phyloP scores from a whole-genome alignment of 805 yeast species.

The Tetrapisispora arboricola region DNA sequence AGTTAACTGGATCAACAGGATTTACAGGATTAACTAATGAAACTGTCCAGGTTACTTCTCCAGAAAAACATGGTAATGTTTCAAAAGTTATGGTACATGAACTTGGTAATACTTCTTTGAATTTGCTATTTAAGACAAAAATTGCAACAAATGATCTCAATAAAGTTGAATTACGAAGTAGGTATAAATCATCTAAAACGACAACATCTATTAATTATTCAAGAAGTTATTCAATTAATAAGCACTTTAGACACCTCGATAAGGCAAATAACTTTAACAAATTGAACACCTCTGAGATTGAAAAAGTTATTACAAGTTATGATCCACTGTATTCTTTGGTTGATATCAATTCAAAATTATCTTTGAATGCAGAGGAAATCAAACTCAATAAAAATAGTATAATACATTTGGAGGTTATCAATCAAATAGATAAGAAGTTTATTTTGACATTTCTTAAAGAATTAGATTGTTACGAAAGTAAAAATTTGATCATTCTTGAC shows the following conservation, averaged over 20 bases:
- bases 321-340: too few species aligned
- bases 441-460: conserved; percentile 35
- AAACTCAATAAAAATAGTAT: conserved; percentile 13
- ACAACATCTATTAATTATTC: background rate
- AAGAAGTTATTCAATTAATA: too few species aligned
- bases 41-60: too few species aligned
- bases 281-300: too few species aligned
- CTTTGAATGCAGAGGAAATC: background rate
- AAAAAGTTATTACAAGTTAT: too few species aligned
- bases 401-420: conserved; percentile 30
- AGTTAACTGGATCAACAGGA: too few species aligned
- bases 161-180: background rate
- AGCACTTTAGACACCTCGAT: too few species aligned
- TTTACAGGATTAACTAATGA: too few species aligned
- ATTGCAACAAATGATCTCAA: background rate
- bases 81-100: background rate
- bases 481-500: conserved; percentile 41
- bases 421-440: conserved; percentile 57
- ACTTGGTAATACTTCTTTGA: background rate
- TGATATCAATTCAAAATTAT: too few species aligned
- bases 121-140: conserved; percentile 1
- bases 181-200: background rate
- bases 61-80: too few species aligned
- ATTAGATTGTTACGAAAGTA: conserved; percentile 1
- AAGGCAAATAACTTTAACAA: too few species aligned